These are phyloP conservation scores for Thraustotheca clavata DNA, from an alignment of 352 stramenopile genomes.

Conservation along the genomic window DNA sequence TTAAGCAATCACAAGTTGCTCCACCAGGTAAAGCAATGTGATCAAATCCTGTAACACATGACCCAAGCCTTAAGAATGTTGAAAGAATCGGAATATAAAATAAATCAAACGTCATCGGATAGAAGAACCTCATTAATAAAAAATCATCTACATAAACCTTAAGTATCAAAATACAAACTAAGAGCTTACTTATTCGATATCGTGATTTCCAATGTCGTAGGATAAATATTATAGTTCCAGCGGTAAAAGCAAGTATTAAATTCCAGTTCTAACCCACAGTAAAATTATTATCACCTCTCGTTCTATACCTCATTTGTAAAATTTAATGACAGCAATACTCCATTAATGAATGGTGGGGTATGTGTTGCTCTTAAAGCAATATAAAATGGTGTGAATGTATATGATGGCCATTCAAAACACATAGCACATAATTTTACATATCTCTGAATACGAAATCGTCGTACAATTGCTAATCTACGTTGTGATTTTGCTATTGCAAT, in stretches of 20 bases:
- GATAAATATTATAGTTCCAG: background rate
- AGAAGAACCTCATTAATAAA: background rate
- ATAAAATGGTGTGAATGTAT: slow-evolving; percentile 14
- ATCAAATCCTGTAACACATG: slow-evolving; percentile 5
- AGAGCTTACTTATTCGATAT: background rate
- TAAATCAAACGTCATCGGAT: slow-evolving; percentile 15
- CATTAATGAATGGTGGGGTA: background rate
- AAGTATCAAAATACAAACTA: background rate
- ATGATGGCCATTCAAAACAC: slow-evolving; percentile 16
- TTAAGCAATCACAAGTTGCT: slow-evolving; percentile 13
- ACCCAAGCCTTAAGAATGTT: background rate
- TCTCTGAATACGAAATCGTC: background rate
- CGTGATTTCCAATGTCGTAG: background rate
- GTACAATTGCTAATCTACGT: background rate
- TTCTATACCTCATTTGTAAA: background rate
- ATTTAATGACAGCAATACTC: background rate
- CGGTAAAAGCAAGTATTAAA: background rate
- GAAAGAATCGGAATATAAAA: slow-evolving; percentile 13
- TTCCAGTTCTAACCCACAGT: background rate
- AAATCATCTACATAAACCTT: background rate
- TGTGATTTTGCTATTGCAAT: slow-evolving; percentile 12
- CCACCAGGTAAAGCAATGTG: background rate
- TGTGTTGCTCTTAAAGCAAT: slow-evolving; percentile 15
- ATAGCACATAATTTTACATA: slow-evolving; percentile 21
- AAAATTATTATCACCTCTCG: background rate